A percentile compares a stretch with the other conserved stretches of the same genome.
Conservation (phyloP, 805 yeast genomes). For the Zygotorulaspora florentina region DNA sequence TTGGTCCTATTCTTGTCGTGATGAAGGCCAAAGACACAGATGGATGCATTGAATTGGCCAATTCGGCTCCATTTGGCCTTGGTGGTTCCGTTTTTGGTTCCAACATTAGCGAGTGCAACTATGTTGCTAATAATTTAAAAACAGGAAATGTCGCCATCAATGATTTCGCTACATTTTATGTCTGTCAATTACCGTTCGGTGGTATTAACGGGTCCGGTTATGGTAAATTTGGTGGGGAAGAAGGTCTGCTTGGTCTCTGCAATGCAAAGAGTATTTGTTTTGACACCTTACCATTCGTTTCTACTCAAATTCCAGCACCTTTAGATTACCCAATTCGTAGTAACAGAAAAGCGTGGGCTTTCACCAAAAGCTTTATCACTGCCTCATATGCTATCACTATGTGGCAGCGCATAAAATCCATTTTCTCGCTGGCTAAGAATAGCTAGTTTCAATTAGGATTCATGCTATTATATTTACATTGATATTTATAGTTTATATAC, state of each 20-base stretch:
- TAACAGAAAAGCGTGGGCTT: conserved; percentile 80
- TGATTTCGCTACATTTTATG: conserved; percentile 94
- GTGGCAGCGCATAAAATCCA: conserved; percentile 62
- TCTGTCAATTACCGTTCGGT: conserved; percentile 96
- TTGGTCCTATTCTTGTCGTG: conserved; percentile 85
- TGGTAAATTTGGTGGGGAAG: conserved; percentile 97
- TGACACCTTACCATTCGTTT: conserved; percentile 73
- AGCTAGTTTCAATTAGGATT: neutral
- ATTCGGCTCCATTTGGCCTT: conserved; percentile 80
- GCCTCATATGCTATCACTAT: conserved; percentile 76
- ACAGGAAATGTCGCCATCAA: conserved; percentile 95
- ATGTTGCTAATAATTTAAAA: conserved; percentile 58
- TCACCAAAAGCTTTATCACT: conserved; percentile 73
- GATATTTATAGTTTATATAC: conserved; percentile 1
- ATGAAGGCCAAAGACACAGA: conserved; percentile 64
- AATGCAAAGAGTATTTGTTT: conserved; percentile 80
- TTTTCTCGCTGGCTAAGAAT: conserved; percentile 47
- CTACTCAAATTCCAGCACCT: conserved; percentile 81
- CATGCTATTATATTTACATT: neutral
- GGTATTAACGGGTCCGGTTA: conserved; percentile 91
- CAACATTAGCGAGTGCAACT: conserved; percentile 51
- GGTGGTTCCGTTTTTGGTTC: conserved; percentile 89
- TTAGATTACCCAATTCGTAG: conserved; percentile 87
- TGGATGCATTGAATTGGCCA: conserved; percentile 73
- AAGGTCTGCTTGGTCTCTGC: conserved; percentile 89